A percentile compares a stretch with the other conserved stretches of the same genome.
phyloP scores from a whole-genome alignment of 1,139 yeast species.

The Candida neerlandica region DNA sequence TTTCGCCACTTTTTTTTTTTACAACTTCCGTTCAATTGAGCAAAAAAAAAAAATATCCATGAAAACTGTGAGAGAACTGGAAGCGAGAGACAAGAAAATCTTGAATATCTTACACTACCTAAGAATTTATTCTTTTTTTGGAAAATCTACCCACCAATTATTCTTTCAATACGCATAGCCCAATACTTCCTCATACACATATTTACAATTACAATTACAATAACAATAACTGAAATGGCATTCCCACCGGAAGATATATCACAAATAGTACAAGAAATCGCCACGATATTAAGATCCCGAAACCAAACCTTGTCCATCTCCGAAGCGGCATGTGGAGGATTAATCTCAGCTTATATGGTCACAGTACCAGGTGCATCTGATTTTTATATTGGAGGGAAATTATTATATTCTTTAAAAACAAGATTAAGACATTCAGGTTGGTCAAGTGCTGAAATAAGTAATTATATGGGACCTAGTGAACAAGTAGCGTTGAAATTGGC shows the following conservation, averaged over 20 bases:
- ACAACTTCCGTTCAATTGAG: background rate
- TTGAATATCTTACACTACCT: conserved; percentile 2
- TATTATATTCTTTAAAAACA: conserved; percentile 76
- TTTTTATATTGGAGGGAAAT: conserved; percentile 82
- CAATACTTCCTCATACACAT: background rate
- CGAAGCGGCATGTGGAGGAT: conserved; percentile 91
- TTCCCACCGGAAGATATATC: conserved; percentile 66
- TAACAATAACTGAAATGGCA: too few species aligned
- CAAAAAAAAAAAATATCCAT: background rate
- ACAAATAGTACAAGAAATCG: conserved; percentile 55
- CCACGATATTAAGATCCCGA: conserved; percentile 52
- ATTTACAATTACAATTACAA: too few species aligned
- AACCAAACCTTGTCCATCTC: conserved; percentile 74
- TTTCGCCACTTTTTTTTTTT: too few species aligned
- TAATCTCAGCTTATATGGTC: conserved; percentile 76
- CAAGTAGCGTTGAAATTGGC: conserved; percentile 77
- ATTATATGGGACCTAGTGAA: conserved; percentile 81
- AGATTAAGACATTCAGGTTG: conserved; percentile 78
- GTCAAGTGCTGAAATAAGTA: conserved; percentile 66
- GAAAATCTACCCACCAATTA: background rate
- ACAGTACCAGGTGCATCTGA: conserved; percentile 84
- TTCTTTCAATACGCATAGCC: too few species aligned
- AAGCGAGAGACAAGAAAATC: background rate
- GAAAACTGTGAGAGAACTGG: background rate
- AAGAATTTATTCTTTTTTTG: background rate